Evolutionary conservation across 495 filamentous ascomycete species (phyloP).

Genomic region (Podospora anserina): DNA sequence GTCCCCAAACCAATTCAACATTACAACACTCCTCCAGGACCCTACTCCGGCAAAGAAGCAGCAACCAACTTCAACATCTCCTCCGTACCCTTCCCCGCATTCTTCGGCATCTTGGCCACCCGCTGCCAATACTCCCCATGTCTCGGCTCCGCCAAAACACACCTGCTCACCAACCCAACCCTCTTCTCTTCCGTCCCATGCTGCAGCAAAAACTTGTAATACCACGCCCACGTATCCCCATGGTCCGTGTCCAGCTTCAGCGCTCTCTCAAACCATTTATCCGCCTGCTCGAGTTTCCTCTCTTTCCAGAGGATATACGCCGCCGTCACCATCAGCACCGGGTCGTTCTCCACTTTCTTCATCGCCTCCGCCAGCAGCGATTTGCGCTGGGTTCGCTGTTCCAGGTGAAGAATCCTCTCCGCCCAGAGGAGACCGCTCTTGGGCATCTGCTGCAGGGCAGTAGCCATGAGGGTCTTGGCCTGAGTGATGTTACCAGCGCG

Average conservation of each 20-base stretch:
- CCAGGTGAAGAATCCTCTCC: constrained; percentile 92
- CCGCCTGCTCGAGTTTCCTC: constrained; percentile 81
- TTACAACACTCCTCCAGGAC: neutral
- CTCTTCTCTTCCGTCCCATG: constrained; percentile 93
- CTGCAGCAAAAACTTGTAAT: constrained; percentile 85
- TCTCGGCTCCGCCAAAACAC: constrained; percentile 71
- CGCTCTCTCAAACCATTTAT: constrained; percentile 96
- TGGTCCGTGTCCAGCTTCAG: constrained; percentile 78
- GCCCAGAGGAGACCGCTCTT: constrained; percentile 86
- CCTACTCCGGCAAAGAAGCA: constrained; percentile 23
- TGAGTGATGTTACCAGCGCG: constrained; percentile 79
- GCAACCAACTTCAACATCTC: constrained; percentile 80
- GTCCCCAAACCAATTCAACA: neutral
- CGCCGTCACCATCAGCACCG: constrained; percentile 66
- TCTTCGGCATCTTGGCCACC: constrained; percentile 79
- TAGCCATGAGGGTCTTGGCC: constrained; percentile 87
- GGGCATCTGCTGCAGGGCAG: constrained; percentile 86
- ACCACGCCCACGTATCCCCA: constrained; percentile 98
- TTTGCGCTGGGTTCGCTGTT: constrained; percentile 85
- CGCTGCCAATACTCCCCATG: constrained; percentile 92
- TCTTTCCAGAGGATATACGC: constrained; percentile 58
- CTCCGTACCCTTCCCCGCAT: constrained; percentile 66
- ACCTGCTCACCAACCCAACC: constrained; percentile 72
- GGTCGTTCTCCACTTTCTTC: constrained; percentile 92
- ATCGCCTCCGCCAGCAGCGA: constrained; percentile 88